Evolutionary conservation across 768 basidiomycete species (phyloP), one percentile per base, ranked within the genome.

Genomic region (Nidularia pulvinata): DNA sequence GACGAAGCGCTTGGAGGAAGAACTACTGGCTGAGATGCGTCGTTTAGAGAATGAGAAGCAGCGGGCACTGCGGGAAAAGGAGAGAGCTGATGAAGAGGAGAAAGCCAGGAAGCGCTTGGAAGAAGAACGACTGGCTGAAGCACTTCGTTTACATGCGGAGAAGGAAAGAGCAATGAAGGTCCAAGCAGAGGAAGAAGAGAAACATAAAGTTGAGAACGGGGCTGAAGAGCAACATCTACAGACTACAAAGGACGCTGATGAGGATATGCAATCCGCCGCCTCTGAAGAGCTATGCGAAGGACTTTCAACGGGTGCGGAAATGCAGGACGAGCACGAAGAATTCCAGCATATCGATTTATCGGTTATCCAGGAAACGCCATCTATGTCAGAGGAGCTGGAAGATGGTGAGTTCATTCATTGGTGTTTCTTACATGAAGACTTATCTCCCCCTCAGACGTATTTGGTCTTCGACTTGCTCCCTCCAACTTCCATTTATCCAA

Each of bases 381-480:
- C n/a, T 39, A 39, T 39, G 9, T 39, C 37, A 39, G 37, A 10
- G 37, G 37, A 39, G 9, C n/a, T n/a, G 37, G 10, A 39, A 39
- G 37, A 39, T 39, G 10, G 9, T 19, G 19, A 19, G 19, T 19
- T 19, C 19, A 19, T 19, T 19, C 19, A 19, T 19, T 19, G 19
- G 19, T 19, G 19, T 19, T 19, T 19, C 19, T 19, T 19, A 19
- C 19, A 19, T 19, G 19, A 19, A 39, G 37, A 39, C 16, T 39
- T 10, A 39, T n/a, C 37, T 46, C 19, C 22, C 22, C 45, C 46
- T 35, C 47, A 85, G 88, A 89, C 68, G 77, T 88, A 11, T 89
- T 90, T 59, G 78, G 79, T 34, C 63, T 76, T 42, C 69, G 73
- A 13, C 65, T 69, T 19, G 64, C 65, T n/a, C 69, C 78, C 30